phyloP scores from a whole-genome alignment of 139 green algal genomes.

The Chlamydomonas sp. region DNA sequence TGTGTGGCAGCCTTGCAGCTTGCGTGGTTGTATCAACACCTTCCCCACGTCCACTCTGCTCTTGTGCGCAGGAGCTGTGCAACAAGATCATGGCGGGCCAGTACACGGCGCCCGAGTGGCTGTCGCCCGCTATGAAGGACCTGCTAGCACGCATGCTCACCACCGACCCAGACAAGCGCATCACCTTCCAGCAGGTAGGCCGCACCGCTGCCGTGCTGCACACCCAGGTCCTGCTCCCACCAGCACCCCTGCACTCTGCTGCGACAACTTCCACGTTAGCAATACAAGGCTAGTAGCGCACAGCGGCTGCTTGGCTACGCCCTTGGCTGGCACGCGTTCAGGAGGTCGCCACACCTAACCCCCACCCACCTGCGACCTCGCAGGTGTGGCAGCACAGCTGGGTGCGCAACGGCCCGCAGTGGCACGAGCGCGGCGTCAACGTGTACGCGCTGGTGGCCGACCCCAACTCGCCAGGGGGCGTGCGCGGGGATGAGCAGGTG shows the following conservation, averaged over 20 bases:
- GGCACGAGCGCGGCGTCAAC: slow-evolving; percentile 36
- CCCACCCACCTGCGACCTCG: no score
- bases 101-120: slow-evolving; percentile 68
- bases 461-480: slow-evolving; percentile 10
- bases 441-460: slow-evolving; percentile 44
- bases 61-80: slow-evolving; percentile 72
- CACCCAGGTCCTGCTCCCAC: background rate
- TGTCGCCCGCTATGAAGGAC: slow-evolving; percentile 55
- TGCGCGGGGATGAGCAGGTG: slow-evolving; percentile 47
- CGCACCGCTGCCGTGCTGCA: slow-evolving; percentile 5
- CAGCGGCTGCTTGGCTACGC: no score
- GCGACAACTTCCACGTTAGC: background rate
- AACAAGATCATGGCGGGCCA: slow-evolving; percentile 78
- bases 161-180: slow-evolving; percentile 67
- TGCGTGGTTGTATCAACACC: background rate
- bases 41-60: background rate
- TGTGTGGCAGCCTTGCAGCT: background rate
- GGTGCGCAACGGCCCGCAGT: slow-evolving; percentile 39
- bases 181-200: slow-evolving; percentile 57
- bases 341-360: no score
- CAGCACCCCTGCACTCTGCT: background rate
- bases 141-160: slow-evolving; percentile 74
- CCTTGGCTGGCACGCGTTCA: no score
- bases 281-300: background rate
- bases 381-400: slow-evolving; percentile 54